phyloP scores from a whole-genome alignment of 2,329 filamentous ascomycete species.

The Ophiostoma perfectum region DNA sequence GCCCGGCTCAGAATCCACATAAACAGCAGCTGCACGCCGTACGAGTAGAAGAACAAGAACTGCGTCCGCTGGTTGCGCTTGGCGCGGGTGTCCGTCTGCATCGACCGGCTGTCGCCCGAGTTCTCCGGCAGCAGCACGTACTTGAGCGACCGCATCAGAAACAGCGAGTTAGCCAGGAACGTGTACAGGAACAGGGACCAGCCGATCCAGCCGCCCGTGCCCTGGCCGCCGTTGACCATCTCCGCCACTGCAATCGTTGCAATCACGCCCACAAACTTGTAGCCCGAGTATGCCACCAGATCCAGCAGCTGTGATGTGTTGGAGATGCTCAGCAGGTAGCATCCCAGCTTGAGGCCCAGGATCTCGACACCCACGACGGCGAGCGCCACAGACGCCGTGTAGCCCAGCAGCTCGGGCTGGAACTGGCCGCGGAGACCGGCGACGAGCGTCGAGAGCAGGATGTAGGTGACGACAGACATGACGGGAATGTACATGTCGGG shows the following conservation, averaged over 20 bases:
- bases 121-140: slow-evolving; percentile 92
- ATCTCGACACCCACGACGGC: slow-evolving; percentile 84
- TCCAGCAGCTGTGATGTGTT: slow-evolving; percentile 92
- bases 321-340: slow-evolving; percentile 88
- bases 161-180: slow-evolving; percentile 90
- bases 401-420: slow-evolving; percentile 86
- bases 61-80: slow-evolving; percentile 85
- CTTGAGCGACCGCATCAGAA: slow-evolving; percentile 87
- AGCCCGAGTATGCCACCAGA: slow-evolving; percentile 90
- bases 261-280: slow-evolving; percentile 98
- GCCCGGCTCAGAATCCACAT: slow-evolving; percentile 69
- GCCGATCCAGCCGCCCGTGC: slow-evolving; percentile 80
- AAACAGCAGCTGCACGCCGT: slow-evolving; percentile 86
- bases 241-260: slow-evolving; percentile 76
- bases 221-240: slow-evolving; percentile 68
- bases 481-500: slow-evolving; percentile 99
- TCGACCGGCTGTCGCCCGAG: slow-evolving; percentile 57
- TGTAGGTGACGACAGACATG: slow-evolving; percentile 97
- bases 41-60: slow-evolving; percentile 91
- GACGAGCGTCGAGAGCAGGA: slow-evolving; percentile 84
- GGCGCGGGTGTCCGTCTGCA: slow-evolving; percentile 68
- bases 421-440: slow-evolving; percentile 87
- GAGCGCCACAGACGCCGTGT: slow-evolving; percentile 78
- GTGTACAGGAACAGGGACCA: slow-evolving; percentile 89
- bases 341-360: slow-evolving; percentile 81